Base-by-base conservation (phyloP, 148 eudicot species). In the Vaccinium vitisidaea region DNA sequence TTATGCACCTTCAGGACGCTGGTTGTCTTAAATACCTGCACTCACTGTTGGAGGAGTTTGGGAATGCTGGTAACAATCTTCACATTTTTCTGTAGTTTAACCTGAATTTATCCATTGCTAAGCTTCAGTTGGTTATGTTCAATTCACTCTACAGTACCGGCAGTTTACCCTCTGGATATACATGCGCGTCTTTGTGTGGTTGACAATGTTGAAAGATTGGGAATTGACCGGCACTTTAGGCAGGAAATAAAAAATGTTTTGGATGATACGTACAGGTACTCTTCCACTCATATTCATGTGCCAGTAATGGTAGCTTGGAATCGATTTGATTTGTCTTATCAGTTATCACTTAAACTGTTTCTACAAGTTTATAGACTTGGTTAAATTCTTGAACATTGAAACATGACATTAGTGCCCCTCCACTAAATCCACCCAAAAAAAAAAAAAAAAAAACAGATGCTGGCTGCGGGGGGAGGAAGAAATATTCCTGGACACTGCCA, bases 401-500 rank as follows among this genome's bases (percentile, higher is more conserved):
- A 32, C 36, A 32, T 32, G 36, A 32, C 36, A 32, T 32, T 32
- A 32, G 36, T 32, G 36, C 36, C 36, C 36, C 36, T 32, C 36
- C 36, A 32, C 36, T 32, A 25, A 14, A 32, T 6, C 8, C 12
- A 30, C 1, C 0, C 0, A 30, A 27, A 1, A 61, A 25, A 25
- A 58, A 80, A 80, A 69, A 25, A 32, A 32, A 32, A 80, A 80
- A 81, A 80, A 82, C 84, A 94, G 98, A 82, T 90, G 81, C 61
- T 96, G 98, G 99, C 82, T 92, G 89, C 91, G 90, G 87, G 91
- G 89, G 15, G 84, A 90, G 21, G 98, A 95, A 78, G 94, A 92
- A 83, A 90, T 94, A 88, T 93, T 92, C 90, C 83, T 87, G 80
- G 95, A 95, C 83, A 87, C 86, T 67, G 85, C 88, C 69, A 94